Conservation (phyloP, 768 basidiomycete genomes). For the Stropharia rugosoannulata region DNA sequence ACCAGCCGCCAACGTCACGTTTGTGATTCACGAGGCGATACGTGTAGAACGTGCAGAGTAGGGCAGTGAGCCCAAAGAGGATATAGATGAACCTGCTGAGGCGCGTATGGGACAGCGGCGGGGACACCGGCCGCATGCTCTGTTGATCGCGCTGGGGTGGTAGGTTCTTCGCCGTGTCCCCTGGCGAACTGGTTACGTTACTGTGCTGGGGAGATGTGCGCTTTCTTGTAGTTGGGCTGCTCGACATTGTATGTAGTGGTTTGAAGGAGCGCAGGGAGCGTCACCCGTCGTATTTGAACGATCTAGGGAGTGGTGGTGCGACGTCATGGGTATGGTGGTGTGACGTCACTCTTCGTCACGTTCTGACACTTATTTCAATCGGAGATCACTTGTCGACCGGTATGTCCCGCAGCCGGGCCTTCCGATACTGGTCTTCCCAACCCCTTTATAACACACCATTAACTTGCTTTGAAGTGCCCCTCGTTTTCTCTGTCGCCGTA, state of each 20-base stretch:
- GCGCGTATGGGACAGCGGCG: constrained; percentile 43
- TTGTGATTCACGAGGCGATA: constrained; percentile 50
- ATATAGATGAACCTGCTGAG: constrained; percentile 50
- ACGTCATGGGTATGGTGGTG: no score
- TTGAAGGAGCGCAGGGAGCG: no score
- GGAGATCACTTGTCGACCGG: no score
- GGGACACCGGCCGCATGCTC: constrained; percentile 29
- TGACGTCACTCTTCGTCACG: no score
- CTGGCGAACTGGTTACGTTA: neutral
- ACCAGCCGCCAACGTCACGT: constrained; percentile 59
- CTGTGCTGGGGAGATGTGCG: constrained; percentile 11
- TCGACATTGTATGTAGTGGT: neutral
- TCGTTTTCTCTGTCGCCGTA: no score
- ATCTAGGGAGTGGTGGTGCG: no score
- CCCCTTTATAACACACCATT: no score
- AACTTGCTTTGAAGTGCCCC: no score
- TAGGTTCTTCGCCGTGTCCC: constrained; percentile 10
- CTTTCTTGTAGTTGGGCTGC: constrained; percentile 24
- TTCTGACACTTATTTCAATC: no score
- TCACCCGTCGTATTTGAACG: no score
- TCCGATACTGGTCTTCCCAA: no score
- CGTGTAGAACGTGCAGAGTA: constrained; percentile 49
- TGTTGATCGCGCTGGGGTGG: constrained; percentile 19
- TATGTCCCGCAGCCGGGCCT: no score
- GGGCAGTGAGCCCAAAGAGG: constrained; percentile 37